Conservation (phyloP, 148 eudicot genomes). For the Silene conica region DNA sequence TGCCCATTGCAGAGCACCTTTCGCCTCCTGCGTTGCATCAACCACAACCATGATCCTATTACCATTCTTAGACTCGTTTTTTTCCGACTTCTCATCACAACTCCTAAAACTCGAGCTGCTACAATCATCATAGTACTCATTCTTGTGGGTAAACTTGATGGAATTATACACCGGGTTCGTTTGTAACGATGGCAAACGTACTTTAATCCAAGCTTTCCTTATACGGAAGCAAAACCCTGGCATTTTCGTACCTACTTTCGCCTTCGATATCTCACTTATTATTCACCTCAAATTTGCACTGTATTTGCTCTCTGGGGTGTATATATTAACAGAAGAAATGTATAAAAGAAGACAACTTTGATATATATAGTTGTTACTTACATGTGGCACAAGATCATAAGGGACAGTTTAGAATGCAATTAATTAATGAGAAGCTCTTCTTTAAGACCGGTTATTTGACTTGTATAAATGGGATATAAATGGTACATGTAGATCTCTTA, state of each 20-base stretch:
- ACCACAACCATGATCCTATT: slow-evolving; percentile 73
- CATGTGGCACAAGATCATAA: not conserved
- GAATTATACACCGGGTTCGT: slow-evolving; percentile 47
- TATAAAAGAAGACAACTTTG: not conserved
- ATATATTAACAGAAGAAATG: not conserved
- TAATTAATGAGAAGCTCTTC: too few relatives aligned
- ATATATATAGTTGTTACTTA: slow-evolving; percentile 17
- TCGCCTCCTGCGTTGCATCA: slow-evolving; percentile 48
- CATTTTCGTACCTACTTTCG: slow-evolving; percentile 21
- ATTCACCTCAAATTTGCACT: not conserved
- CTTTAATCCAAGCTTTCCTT: slow-evolving; percentile 35
- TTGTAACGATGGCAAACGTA: slow-evolving; percentile 39
- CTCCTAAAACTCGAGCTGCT: not conserved
- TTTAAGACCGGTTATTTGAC: too few relatives aligned
- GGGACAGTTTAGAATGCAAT: not conserved
- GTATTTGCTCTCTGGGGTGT: not conserved
- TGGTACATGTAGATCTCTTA: too few relatives aligned
- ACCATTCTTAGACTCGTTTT: slow-evolving; percentile 31
- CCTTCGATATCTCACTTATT: slow-evolving; percentile 20
- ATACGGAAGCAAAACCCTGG: slow-evolving; percentile 38
- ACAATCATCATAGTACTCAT: slow-evolving; percentile 28
- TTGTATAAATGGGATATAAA: too few relatives aligned
- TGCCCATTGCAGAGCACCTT: slow-evolving; percentile 68
- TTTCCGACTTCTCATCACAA: slow-evolving; percentile 7
- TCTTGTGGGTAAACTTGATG: slow-evolving; percentile 29